Evolutionary conservation across 306 rosid species (phyloP).

Genomic region (Cucurbita pepo): DNA sequence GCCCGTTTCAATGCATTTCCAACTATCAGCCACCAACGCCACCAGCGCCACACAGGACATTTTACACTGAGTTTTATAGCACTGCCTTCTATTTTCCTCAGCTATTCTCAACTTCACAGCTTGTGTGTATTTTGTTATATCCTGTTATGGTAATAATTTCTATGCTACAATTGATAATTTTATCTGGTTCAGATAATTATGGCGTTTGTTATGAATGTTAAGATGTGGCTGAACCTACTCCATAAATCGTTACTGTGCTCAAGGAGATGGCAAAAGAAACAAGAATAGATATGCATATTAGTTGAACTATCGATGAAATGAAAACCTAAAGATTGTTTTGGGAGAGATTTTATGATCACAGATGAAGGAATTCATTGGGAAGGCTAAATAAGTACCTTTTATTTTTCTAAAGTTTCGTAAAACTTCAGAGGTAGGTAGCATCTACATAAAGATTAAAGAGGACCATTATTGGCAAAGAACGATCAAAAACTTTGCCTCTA

Average conservation of each 20-base stretch:
- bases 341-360: not conserved
- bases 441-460: not conserved
- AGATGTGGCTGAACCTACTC: not conserved
- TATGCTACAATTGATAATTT: not conserved
- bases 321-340: not conserved
- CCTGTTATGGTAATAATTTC: not conserved
- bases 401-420: not conserved
- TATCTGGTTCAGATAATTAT: not conserved
- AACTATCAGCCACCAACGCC: not conserved
- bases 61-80: not conserved
- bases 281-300: not conserved
- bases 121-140: not conserved
- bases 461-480: not conserved
- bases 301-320: not conserved
- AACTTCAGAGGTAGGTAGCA: not conserved
- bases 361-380: not conserved
- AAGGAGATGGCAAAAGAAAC: not conserved
- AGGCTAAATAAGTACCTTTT: not conserved
- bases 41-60: not conserved
- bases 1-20: not conserved
- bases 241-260: not conserved
- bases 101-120: not conserved
- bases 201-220: not conserved
- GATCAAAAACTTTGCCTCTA: not conserved
- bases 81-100: not conserved